A percentile compares a stretch with the other conserved stretches of the same genome.
Evolutionary conservation across 106 monocot genomes (phyloP).

Genomic region (Chionographis japonica): DNA sequence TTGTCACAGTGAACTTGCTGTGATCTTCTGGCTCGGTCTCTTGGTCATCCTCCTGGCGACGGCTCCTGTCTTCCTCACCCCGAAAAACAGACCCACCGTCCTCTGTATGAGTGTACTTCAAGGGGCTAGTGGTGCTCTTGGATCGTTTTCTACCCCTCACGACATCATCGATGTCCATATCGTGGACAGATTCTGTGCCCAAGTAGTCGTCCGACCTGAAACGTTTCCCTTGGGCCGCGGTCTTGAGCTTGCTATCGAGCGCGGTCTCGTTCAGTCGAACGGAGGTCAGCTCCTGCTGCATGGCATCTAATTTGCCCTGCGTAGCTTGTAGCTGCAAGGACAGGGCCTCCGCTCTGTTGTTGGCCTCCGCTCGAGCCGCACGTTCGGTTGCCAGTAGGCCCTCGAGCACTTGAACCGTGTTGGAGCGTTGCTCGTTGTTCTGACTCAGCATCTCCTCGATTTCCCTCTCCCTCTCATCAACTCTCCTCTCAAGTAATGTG

Average conservation of each 20-base stretch:
- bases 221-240: slow-evolving; percentile 42
- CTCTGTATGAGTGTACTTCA: slow-evolving; percentile 38
- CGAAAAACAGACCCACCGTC: slow-evolving; percentile 78
- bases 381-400: slow-evolving; percentile 76
- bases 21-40: slow-evolving; percentile 52
- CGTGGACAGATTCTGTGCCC: slow-evolving; percentile 70
- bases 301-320: slow-evolving; percentile 74
- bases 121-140: slow-evolving; percentile 74
- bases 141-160: slow-evolving; percentile 46
- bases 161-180: slow-evolving; percentile 63
- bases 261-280: slow-evolving; percentile 69
- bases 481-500: slow-evolving; percentile 48
- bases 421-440: slow-evolving; percentile 92
- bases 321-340: slow-evolving; percentile 90
- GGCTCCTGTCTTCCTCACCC: slow-evolving; percentile 43
- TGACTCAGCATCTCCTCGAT: slow-evolving; percentile 72
- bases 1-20: slow-evolving; percentile 66
- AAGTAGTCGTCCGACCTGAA: slow-evolving; percentile 46
- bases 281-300: slow-evolving; percentile 78
- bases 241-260: slow-evolving; percentile 63
- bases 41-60: slow-evolving; percentile 13
- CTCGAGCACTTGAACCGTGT: slow-evolving; percentile 90
- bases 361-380: slow-evolving; percentile 69
- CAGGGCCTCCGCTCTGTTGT: slow-evolving; percentile 69
- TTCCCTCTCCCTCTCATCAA: slow-evolving; percentile 79